Conservation (phyloP, 179 eudicot species). For the Spinacia oleracea region DNA sequence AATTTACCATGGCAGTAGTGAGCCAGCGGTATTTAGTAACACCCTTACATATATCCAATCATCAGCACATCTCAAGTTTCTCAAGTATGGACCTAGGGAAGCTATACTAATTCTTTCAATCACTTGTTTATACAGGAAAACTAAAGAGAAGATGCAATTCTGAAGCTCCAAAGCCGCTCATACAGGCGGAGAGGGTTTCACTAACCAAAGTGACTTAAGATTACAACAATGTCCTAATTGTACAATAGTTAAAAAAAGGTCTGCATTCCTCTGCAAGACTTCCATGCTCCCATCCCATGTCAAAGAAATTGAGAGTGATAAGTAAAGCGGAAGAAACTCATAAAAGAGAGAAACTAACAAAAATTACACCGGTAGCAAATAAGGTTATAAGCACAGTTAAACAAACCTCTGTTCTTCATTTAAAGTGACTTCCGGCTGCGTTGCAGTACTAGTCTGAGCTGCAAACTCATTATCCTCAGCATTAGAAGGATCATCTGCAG, state of each 20-base stretch:
- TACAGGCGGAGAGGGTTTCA: neutral
- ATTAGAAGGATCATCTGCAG: slow-evolving; percentile 51
- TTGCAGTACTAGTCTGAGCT: slow-evolving; percentile 52
- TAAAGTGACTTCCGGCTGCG: slow-evolving; percentile 58
- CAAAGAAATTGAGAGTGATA: neutral
- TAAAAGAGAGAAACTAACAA: neutral
- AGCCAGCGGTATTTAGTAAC: no score
- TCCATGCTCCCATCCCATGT: slow-evolving; percentile 5
- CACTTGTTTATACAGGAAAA: neutral
- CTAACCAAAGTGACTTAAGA: neutral
- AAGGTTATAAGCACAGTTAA: slow-evolving; percentile 11
- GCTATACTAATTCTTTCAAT: neutral
- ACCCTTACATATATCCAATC: neutral
- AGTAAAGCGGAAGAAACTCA: neutral
- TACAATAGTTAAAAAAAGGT: neutral
- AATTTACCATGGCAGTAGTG: no score
- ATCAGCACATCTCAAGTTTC: slow-evolving; percentile 8
- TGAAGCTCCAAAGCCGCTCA: neutral
- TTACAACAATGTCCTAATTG: neutral
- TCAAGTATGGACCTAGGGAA: neutral
- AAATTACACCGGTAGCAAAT: neutral
- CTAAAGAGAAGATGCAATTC: neutral
- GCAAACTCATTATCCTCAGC: slow-evolving; percentile 50
- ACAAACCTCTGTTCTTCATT: slow-evolving; percentile 81
- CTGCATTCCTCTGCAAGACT: neutral